Percentiles rank a stretch among this genome's conserved stretches.
These are phyloP conservation scores for Aspergillus haitiensis DNA, from an alignment of 495 filamentous ascomycete genomes.

Conservation along the genomic window DNA sequence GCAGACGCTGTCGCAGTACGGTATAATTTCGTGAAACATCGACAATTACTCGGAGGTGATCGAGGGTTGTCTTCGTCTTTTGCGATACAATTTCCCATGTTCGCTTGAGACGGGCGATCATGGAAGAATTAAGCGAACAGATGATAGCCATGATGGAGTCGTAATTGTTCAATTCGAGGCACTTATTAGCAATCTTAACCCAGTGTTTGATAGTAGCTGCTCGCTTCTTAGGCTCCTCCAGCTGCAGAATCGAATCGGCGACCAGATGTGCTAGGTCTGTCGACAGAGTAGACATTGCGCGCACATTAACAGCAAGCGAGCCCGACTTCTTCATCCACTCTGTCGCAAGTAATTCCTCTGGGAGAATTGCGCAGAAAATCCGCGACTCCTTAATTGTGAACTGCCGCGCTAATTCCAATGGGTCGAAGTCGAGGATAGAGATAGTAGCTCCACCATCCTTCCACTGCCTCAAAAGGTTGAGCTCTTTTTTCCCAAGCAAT, in stretches of 20 bases:
- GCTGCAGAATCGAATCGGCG: slow-evolving; percentile 87
- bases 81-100: slow-evolving; percentile 91
- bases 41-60: slow-evolving; percentile 74
- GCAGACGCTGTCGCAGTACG: slow-evolving; percentile 81
- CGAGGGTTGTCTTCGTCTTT: slow-evolving; percentile 79
- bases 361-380: slow-evolving; percentile 89
- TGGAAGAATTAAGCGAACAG: slow-evolving; percentile 86
- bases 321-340: slow-evolving; percentile 89
- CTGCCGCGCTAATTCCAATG: slow-evolving; percentile 87
- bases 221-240: slow-evolving; percentile 86
- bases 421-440: slow-evolving; percentile 89
- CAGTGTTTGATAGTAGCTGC: slow-evolving; percentile 94
- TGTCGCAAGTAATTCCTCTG: slow-evolving; percentile 88
- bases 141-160: slow-evolving; percentile 96
- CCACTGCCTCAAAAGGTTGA: slow-evolving; percentile 69
- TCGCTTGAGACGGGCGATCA: slow-evolving; percentile 84
- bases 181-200: slow-evolving; percentile 92
- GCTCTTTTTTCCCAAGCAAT: slow-evolving; percentile 71
- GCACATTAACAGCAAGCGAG: slow-evolving; percentile 83
- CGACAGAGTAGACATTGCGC: slow-evolving; percentile 89
- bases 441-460: slow-evolving; percentile 67
- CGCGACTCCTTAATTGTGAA: slow-evolving; percentile 90
- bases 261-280: slow-evolving; percentile 91
- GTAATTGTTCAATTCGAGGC: slow-evolving; percentile 90
- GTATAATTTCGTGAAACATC: slow-evolving; percentile 90